phyloP scores from a whole-genome alignment of 306 rosid species.

The Trifolium subterraneum region DNA sequence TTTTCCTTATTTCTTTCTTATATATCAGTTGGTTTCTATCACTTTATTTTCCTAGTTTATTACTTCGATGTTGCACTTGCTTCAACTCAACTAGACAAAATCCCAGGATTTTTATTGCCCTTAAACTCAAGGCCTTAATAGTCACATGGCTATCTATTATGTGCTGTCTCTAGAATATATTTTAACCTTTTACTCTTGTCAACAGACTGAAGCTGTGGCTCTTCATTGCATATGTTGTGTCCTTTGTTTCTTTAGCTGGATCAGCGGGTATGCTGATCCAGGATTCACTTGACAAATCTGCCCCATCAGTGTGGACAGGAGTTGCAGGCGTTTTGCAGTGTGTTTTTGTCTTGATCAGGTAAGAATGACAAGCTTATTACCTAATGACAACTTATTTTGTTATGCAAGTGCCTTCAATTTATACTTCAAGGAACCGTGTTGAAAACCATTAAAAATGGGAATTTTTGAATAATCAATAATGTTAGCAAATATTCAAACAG shows the following conservation, averaged over 20 bases:
- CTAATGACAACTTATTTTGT: slow-evolving; percentile 25
- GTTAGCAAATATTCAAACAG: slow-evolving; percentile 24
- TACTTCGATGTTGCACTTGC: slow-evolving; percentile 11
- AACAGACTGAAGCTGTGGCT: slow-evolving; percentile 98
- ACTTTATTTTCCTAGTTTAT: neutral
- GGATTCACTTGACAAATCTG: slow-evolving; percentile 83
- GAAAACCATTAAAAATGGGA: neutral
- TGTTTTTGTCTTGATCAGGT: slow-evolving; percentile 90
- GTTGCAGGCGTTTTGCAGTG: slow-evolving; percentile 94
- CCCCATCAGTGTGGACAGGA: slow-evolving; percentile 95
- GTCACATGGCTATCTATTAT: slow-evolving; percentile 12
- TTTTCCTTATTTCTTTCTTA: no score
- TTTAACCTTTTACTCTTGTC: slow-evolving; percentile 41
- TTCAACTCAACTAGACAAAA: slow-evolving; percentile 1
- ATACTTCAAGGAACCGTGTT: slow-evolving; percentile 5
- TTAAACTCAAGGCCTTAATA: slow-evolving; percentile 8
- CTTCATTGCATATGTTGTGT: slow-evolving; percentile 92
- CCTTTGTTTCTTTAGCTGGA: slow-evolving; percentile 97
- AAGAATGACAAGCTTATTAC: slow-evolving; percentile 15
- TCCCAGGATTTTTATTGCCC: slow-evolving; percentile 7
- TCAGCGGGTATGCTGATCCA: slow-evolving; percentile 91
- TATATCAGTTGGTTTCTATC: no score
- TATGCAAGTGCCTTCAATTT: slow-evolving; percentile 16
- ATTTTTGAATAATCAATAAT: neutral
- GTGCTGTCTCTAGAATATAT: slow-evolving; percentile 34